Evolutionary conservation across 441 rosid species (phyloP).

Genomic region (Pelargonium citronellum): DNA sequence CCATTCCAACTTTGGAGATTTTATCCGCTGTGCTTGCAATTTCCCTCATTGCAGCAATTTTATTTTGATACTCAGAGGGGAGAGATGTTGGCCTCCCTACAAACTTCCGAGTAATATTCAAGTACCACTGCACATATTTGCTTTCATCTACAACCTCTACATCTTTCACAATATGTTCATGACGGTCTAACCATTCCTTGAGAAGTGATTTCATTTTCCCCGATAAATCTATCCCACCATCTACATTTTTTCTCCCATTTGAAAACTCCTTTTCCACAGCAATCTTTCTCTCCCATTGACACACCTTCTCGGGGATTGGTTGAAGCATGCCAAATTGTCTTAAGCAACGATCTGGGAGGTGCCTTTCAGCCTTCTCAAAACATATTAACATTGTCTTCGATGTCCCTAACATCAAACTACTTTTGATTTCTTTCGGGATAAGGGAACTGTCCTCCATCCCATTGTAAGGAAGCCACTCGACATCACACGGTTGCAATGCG

Average conservation of each 20-base stretch:
- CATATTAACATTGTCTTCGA: slow-evolving; percentile 94
- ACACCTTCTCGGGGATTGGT: slow-evolving; percentile 80
- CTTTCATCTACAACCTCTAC: slow-evolving; percentile 61
- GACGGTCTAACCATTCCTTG: slow-evolving; percentile 76
- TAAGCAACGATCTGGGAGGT: slow-evolving; percentile 89
- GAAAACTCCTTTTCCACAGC: slow-evolving; percentile 31
- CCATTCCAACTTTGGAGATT: slow-evolving; percentile 66
- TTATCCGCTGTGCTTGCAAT: slow-evolving; percentile 78
- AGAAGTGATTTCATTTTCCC: slow-evolving; percentile 86
- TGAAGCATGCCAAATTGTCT: slow-evolving; percentile 78
- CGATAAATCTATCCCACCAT: slow-evolving; percentile 91
- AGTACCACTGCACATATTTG: slow-evolving; percentile 79
- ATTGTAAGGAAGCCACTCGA: slow-evolving; percentile 91
- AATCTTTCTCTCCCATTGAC: slow-evolving; percentile 91
- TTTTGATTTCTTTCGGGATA: slow-evolving; percentile 61
- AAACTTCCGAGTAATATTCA: slow-evolving; percentile 70
- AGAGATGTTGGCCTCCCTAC: slow-evolving; percentile 94
- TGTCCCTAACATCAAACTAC: slow-evolving; percentile 67
- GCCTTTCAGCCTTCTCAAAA: slow-evolving; percentile 99
- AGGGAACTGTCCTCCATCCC: slow-evolving; percentile 56
- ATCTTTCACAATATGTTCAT: slow-evolving; percentile 51
- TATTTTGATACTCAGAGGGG: slow-evolving; percentile 94
- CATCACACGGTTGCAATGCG: slow-evolving; percentile 65
- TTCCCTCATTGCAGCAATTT: slow-evolving; percentile 78
- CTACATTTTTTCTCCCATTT: slow-evolving; percentile 39